Conservation (phyloP, 106 monocot genomes). For the Chionographis japonica region DNA sequence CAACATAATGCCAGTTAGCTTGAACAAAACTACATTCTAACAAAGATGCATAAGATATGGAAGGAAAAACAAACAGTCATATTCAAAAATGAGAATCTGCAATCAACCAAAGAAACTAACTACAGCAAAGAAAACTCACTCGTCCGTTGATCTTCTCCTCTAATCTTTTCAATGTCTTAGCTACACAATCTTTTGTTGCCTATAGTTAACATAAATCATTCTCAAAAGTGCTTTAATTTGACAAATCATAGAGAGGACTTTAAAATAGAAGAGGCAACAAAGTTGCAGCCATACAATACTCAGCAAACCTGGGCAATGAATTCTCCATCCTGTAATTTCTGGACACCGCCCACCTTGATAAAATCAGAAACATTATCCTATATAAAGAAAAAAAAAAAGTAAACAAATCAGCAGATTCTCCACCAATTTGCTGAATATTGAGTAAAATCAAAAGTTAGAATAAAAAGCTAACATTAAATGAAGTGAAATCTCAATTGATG, state of each 20-base stretch:
- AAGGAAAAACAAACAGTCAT: too few species aligned
- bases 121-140: conserved; percentile 40
- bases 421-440: background rate
- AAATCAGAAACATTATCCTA: conserved; percentile 93
- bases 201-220: conserved; percentile 22
- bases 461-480: background rate
- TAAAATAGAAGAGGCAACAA: conserved; percentile 2
- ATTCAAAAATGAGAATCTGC: too few species aligned
- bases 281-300: background rate
- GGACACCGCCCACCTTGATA: conserved; percentile 91
- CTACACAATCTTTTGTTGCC: conserved; percentile 99
- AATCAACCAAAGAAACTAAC: too few species aligned
- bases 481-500: background rate
- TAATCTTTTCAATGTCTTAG: conserved; percentile 96
- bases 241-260: background rate
- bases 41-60: too few species aligned
- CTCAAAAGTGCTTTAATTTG: background rate
- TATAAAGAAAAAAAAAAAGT: conserved; percentile 12
- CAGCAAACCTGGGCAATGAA: conserved; percentile 90
- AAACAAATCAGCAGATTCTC: background rate
- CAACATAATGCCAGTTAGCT: background rate
- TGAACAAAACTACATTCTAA: background rate
- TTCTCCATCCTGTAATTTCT: conserved; percentile 97
- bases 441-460: background rate
- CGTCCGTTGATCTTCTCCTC: conserved; percentile 94